Evolutionary conservation across 2,329 filamentous ascomycete genomes (phyloP), one percentile per base, ranked within the genome.

Genomic region (Colletotrichum chlorophyti): DNA sequence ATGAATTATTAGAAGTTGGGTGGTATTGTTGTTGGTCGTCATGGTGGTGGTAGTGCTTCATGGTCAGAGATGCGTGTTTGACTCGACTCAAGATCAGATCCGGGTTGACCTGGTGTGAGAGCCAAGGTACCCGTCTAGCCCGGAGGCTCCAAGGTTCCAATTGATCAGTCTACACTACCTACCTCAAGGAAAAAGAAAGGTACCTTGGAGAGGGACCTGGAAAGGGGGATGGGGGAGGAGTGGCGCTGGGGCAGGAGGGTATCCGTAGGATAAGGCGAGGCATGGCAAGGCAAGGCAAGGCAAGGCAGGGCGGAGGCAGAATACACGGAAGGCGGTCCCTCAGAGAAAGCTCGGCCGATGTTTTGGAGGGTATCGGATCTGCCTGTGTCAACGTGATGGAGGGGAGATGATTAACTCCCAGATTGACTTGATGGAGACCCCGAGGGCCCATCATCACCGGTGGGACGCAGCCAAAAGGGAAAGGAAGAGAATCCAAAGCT

Each of bases 61-160:
- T 49, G 34, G 34, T 37, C 50, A 32, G 34, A 58, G 49, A 49
- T 49, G 50, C 19, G 49, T 35, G 35, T 48, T 55, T 55, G 55
- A 55, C 55, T 49, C 55, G 55, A 59, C 55, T 49, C 55, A 49
- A 43, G 43, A 45, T 37, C 31, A 55, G 43, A 55, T 59, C 55
- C 51, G 35, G 55, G 55, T 49, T 55, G 51, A 31, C 50, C 55
- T 53, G 42, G 55, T 47, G 50, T 35, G 21, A 27, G 24, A 38
- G 32, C 43, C 38, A 23, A 57, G 29, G 47, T 59, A 48, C 32
- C 29, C 34, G 11, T 34, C 42, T 23, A 58, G 49, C 47, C 41
- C 38, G 50, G 54, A n/a, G n/a, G 35, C 50, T 58, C 42, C 10
- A 58, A 45, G 55, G 49, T 52, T 52, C 29, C 49, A 52, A n/a